A percentile compares a stretch with the other conserved stretches of the same genome.
phyloP scores from a whole-genome alignment of 2,329 filamentous ascomycete genomes.

The Colletotrichum neosansevieriae region DNA sequence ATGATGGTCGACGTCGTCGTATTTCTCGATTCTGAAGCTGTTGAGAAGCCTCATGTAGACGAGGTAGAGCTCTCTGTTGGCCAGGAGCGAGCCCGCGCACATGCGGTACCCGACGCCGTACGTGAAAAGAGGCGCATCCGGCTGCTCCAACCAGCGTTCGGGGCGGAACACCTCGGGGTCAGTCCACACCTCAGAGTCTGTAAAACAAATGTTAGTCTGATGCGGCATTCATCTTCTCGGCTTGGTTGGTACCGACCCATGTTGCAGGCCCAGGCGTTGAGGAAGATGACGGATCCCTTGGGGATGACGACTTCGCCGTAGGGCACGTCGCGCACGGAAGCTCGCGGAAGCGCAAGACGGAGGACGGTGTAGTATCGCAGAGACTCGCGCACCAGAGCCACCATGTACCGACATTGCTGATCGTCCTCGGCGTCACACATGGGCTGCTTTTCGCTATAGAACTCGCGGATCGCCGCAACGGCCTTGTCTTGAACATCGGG shows the following conservation, averaged over 20 bases:
- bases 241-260: constrained; percentile 62
- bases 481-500: constrained; percentile 74
- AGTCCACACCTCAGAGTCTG: constrained; percentile 66
- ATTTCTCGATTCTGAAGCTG: constrained; percentile 69
- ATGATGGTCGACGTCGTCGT: constrained; percentile 67
- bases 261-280: constrained; percentile 78
- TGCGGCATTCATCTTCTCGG: not conserved
- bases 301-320: constrained; percentile 71
- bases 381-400: constrained; percentile 72
- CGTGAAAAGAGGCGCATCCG: constrained; percentile 73
- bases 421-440: constrained; percentile 72
- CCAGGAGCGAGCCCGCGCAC: constrained; percentile 73
- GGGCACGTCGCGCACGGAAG: constrained; percentile 69
- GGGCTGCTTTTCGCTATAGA: constrained; percentile 64
- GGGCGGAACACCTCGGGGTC: constrained; percentile 61
- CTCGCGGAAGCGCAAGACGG: constrained; percentile 70
- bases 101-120: constrained; percentile 76
- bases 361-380: constrained; percentile 74
- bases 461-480: constrained; percentile 65
- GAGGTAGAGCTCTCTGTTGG: constrained; percentile 74
- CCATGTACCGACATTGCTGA: constrained; percentile 72
- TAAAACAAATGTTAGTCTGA: not conserved
- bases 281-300: constrained; percentile 72
- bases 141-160: constrained; percentile 73
- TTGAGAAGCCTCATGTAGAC: constrained; percentile 72